A percentile compares a stretch with the other conserved stretches of the same genome.
These are phyloP conservation scores for Seminavis robusta DNA, from an alignment of 108 stramenopile species.

Conservation along the genomic window DNA sequence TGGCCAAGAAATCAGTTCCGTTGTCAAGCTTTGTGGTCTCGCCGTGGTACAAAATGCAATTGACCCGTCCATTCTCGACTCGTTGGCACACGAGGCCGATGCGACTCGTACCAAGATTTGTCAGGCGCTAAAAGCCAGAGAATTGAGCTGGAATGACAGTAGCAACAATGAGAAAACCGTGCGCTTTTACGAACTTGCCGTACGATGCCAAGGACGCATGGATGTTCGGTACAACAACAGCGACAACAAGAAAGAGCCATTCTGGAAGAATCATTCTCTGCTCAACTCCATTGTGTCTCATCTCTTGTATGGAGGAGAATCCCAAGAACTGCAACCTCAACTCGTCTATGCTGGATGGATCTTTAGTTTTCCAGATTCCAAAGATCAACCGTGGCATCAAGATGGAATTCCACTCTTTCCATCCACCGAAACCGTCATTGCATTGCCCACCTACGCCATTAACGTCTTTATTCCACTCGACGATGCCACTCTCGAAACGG, in stretches of 20 bases:
- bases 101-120: too few relatives aligned
- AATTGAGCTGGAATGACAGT: background rate
- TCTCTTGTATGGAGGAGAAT: background rate
- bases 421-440: slow-evolving; percentile 9
- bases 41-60: too few relatives aligned
- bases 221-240: slow-evolving; percentile 40
- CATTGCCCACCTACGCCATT: slow-evolving; percentile 44
- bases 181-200: slow-evolving; percentile 47
- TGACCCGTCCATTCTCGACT: too few relatives aligned
- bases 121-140: too few relatives aligned
- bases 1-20: too few relatives aligned
- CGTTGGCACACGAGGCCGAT: too few relatives aligned
- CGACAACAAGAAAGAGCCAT: too few relatives aligned
- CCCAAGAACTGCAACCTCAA: slow-evolving; percentile 6
- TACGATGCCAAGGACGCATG: slow-evolving; percentile 41
- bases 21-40: too few relatives aligned
- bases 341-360: slow-evolving; percentile 52
- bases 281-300: background rate
- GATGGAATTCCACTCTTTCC: slow-evolving; percentile 49
- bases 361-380: slow-evolving; percentile 32
- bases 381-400: slow-evolving; percentile 57
- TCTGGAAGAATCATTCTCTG: slow-evolving; percentile 17
- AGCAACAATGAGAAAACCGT: slow-evolving; percentile 17
- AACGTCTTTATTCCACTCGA: slow-evolving; percentile 51
- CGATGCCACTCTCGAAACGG: slow-evolving; percentile 25